Evolutionary conservation across 805 yeast species (phyloP).

Genomic region (Ogataea kodamae): DNA sequence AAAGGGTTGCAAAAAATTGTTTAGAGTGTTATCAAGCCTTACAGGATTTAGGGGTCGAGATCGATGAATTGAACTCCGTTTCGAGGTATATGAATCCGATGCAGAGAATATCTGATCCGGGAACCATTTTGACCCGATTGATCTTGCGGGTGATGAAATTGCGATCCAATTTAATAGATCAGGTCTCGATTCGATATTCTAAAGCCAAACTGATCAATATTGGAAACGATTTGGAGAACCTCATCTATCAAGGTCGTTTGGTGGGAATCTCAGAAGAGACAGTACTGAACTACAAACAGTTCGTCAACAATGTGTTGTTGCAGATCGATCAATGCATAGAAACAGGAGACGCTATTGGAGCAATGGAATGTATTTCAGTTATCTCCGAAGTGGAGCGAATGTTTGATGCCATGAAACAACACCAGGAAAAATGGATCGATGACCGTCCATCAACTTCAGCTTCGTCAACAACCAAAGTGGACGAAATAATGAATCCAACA

Average conservation of each 20-base stretch:
- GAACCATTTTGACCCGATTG: constrained; percentile 45
- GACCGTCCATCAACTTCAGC: neutral
- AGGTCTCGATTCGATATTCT: constrained; percentile 56
- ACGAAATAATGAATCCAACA: no score
- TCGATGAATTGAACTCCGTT: constrained; percentile 44
- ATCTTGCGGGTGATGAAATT: constrained; percentile 44
- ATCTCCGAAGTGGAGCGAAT: constrained; percentile 69
- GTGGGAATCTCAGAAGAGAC: constrained; percentile 38
- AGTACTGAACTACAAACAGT: constrained; percentile 50
- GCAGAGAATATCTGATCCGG: constrained; percentile 52
- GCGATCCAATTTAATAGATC: constrained; percentile 48
- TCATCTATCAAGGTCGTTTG: constrained; percentile 29
- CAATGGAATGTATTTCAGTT: constrained; percentile 64
- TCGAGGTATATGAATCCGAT: constrained; percentile 40
- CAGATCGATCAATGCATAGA: constrained; percentile 57
- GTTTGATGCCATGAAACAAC: constrained; percentile 53
- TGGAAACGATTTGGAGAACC: constrained; percentile 54
- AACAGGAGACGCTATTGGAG: constrained; percentile 50
- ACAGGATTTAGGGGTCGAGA: constrained; percentile 40
- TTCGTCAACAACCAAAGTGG: constrained; percentile 1
- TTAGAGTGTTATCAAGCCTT: constrained; percentile 43
- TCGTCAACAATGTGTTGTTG: constrained; percentile 53
- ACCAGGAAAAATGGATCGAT: constrained; percentile 3
- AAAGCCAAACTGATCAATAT: constrained; percentile 63
- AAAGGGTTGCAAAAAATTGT: constrained; percentile 50